Evolutionary conservation across 1,284 basidiomycete genomes (phyloP).

Genomic region (Cryptococcus wingfieldii): DNA sequence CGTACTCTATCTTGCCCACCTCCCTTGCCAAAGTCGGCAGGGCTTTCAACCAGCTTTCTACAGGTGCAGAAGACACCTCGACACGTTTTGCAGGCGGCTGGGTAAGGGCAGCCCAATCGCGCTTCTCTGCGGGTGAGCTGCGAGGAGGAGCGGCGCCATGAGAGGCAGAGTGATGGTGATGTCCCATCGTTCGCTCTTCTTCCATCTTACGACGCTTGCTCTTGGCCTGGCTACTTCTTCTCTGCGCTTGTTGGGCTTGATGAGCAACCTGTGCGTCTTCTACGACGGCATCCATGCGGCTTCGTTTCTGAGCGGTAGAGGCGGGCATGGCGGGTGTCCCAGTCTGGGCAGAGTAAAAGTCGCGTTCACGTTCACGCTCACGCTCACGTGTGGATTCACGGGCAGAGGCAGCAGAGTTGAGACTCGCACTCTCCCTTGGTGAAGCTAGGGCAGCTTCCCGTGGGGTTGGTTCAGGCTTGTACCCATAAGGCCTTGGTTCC

Average conservation of each 20-base stretch:
- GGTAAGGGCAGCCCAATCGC: conserved; percentile 30
- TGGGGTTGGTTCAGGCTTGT: conserved; percentile 20
- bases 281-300: conserved; percentile 41
- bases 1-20: conserved; percentile 24
- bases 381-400: not conserved
- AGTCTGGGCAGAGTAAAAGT: conserved; percentile 27
- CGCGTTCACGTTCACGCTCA: conserved; percentile 5
- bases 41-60: conserved; percentile 32
- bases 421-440: not conserved
- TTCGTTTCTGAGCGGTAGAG: conserved; percentile 27
- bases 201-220: conserved; percentile 34
- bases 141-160: not conserved
- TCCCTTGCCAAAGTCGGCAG: conserved; percentile 18
- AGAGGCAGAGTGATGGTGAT: not conserved
- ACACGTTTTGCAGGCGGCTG: conserved; percentile 23
- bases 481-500: conserved; percentile 36
- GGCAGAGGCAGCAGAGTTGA: not conserved
- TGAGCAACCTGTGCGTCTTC: conserved; percentile 33
- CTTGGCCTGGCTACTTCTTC: conserved; percentile 13
- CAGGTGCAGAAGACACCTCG: conserved; percentile 28
- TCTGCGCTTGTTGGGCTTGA: conserved; percentile 22
- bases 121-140: conserved; percentile 6
- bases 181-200: conserved; percentile 21
- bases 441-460: not conserved
- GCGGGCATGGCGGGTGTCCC: not conserved